Evolutionary conservation across 2,329 filamentous ascomycete species (phyloP).

Genomic region (Trichocomaceae sp.): DNA sequence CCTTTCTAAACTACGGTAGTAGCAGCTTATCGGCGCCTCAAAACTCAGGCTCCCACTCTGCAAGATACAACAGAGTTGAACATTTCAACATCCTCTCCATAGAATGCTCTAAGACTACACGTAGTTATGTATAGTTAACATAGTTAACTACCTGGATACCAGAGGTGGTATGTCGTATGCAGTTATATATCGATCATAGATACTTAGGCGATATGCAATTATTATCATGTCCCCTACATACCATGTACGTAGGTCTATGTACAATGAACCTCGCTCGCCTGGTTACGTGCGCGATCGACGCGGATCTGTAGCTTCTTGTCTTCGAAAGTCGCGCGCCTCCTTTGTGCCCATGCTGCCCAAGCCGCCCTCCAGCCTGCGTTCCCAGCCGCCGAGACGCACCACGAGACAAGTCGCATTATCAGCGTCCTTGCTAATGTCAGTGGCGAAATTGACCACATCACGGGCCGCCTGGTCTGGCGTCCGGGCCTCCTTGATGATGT

Average conservation of each 20-base stretch:
- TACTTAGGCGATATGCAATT: not conserved
- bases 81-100: no score
- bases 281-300: conserved; percentile 55
- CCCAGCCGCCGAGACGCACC: conserved; percentile 59
- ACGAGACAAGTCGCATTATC: conserved; percentile 61
- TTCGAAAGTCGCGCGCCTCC: conserved; percentile 79
- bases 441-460: conserved; percentile 78
- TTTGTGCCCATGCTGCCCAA: conserved; percentile 84
- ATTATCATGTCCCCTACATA: not conserved
- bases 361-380: conserved; percentile 66
- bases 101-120: no score
- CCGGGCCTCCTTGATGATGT: conserved; percentile 86
- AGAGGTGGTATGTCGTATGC: no score
- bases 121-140: no score
- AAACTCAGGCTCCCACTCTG: not conserved
- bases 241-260: not conserved
- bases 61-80: no score
- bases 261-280: not conserved
- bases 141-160: no score
- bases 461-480: conserved; percentile 81
- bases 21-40: not conserved
- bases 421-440: conserved; percentile 64
- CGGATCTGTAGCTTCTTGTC: conserved; percentile 73
- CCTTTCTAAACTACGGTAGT: no score
- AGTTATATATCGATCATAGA: no score